Conservation (phyloP, 2,329 filamentous ascomycete genomes). For the Cladophialophora immunda region DNA sequence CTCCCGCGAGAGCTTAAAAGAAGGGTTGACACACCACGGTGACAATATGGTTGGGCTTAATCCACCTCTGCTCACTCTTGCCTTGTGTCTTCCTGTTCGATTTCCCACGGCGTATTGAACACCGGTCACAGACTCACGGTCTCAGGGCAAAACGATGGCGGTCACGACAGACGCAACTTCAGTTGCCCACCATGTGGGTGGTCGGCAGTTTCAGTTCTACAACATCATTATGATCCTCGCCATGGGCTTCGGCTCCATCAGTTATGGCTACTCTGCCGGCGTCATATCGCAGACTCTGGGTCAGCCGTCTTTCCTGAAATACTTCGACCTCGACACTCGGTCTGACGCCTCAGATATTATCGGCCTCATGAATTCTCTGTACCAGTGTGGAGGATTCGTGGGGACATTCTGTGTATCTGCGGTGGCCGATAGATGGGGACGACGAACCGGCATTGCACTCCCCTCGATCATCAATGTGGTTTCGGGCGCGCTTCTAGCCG, state of each 20-base stretch:
- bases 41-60: neutral
- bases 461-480: conserved; percentile 14
- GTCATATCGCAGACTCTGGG: conserved; percentile 36
- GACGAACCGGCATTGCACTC: neutral
- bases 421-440: conserved; percentile 7
- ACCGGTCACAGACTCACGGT: neutral
- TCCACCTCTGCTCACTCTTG: neutral
- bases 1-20: neutral
- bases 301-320: conserved; percentile 55
- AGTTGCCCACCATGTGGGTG: conserved; percentile 11
- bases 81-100: neutral
- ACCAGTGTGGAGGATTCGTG: conserved; percentile 51
- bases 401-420: conserved; percentile 6
- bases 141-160: neutral
- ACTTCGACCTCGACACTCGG: conserved; percentile 1
- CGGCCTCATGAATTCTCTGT: conserved; percentile 93
- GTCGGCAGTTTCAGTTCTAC: conserved; percentile 9
- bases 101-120: neutral
- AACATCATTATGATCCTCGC: conserved; percentile 3
- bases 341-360: conserved; percentile 5
- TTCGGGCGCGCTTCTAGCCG: conserved; percentile 22
- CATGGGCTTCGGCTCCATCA: conserved; percentile 14
- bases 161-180: neutral
- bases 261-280: conserved; percentile 24
- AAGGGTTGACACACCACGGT: neutral